Base-by-base conservation (phyloP, 306 rosid species). In the Malus sieversii region DNA sequence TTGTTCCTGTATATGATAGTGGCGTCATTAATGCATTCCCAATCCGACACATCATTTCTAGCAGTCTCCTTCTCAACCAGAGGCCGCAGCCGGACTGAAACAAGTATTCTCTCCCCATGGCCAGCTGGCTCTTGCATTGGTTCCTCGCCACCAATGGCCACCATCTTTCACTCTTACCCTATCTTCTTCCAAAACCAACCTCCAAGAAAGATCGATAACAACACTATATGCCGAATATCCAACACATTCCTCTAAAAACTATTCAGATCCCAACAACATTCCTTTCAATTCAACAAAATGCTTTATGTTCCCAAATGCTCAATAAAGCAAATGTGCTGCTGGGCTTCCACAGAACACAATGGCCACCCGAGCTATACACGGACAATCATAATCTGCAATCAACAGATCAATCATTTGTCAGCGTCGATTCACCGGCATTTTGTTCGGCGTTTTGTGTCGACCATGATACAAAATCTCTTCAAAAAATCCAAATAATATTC, bases 71-170 rank as follows among this genome's bases (percentile, higher is more conserved):
- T 92, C 71, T 87, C 96, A 9, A 84, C 92, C 62, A 96, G 81
- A 82, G 99, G 99, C 48, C 99, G 91, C 67, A 96, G 80, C 45
- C 99, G 92, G 82, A 96, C 89, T 19, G 99, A 92, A 81, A 96
- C 99, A 58, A 73, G 81, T 69, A 92, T 92, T 79, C 86, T 89
- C 87, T 96, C 99, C 27, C 82, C 86, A 4, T 66, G 62, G 45
- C 83, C 85, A 33, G 53, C 35, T 53, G 83, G 63, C 25, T 81
- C 91, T 76, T 72, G 87, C 78, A 82, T 74, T 35, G 81, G 87
- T 71, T 83, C 97, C 71, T 89, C 97, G 23, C 86, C 97, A 32
- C 85, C 91, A 81, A 87, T 73, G 68, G 90, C 85, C 69, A 90
- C 96, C 99, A 96, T 90, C 62, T 71, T 71, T 82, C 79, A 66